Conservation (phyloP, 176 grass and related monocot species). For the Phoenix roebelenii region DNA sequence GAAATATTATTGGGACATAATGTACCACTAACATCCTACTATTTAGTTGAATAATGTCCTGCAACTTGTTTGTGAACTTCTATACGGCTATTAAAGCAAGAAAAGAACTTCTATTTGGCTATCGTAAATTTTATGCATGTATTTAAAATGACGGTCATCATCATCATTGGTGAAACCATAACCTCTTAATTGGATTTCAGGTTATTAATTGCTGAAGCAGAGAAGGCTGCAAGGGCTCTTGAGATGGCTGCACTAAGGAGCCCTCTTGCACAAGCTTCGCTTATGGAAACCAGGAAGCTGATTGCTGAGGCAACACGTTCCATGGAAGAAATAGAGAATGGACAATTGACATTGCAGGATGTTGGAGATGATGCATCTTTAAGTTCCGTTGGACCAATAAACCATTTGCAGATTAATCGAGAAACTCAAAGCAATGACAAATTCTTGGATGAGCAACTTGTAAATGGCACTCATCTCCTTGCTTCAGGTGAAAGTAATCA, state of each 20-base stretch:
- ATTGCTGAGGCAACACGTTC: constrained; percentile 52
- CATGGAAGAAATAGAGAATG: constrained; percentile 31
- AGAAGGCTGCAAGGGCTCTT: constrained; percentile 63
- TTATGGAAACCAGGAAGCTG: constrained; percentile 66
- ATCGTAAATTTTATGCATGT: too few species aligned
- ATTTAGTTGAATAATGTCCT: too few species aligned
- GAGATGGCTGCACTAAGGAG: constrained; percentile 47
- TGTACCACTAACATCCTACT: too few species aligned
- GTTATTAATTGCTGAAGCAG: constrained; percentile 71
- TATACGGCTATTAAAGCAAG: too few species aligned
- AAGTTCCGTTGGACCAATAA: constrained; percentile 10
- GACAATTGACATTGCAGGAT: constrained; percentile 16
- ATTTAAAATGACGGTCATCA: too few species aligned
- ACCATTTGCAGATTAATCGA: background rate
- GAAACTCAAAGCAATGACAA: constrained; percentile 14
- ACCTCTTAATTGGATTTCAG: constrained; percentile 34
- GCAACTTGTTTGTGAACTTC: too few species aligned
- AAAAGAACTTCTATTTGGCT: too few species aligned
- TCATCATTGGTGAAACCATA: too few species aligned
- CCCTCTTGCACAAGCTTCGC: constrained; percentile 57
- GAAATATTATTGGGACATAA: too few species aligned
- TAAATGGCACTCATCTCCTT: constrained; percentile 36
- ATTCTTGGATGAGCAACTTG: constrained; percentile 21
- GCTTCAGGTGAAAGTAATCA: constrained; percentile 17
- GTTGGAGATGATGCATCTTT: constrained; percentile 19